These are phyloP conservation scores for Saccharomycopsis phalli DNA, from an alignment of 1,139 yeast species.

Conservation along the genomic window DNA sequence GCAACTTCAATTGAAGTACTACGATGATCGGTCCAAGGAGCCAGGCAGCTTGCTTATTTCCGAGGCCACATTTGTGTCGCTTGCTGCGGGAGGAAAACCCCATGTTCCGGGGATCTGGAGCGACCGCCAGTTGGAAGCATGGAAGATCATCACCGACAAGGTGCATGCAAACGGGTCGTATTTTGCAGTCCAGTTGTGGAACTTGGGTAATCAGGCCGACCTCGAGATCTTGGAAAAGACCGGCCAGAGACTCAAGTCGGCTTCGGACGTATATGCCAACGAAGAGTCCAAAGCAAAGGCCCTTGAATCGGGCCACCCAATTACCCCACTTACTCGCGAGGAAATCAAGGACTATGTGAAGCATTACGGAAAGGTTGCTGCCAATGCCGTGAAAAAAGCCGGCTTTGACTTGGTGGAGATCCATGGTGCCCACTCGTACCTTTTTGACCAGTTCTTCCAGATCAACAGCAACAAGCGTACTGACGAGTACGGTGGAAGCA, in stretches of 20 bases:
- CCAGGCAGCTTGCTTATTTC: slow-evolving; percentile 33
- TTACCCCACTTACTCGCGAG: slow-evolving; percentile 30
- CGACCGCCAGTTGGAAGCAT: slow-evolving; percentile 32
- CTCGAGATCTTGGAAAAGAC: slow-evolving; percentile 23
- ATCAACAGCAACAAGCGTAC: slow-evolving; percentile 46
- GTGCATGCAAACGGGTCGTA: slow-evolving; percentile 28
- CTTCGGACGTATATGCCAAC: slow-evolving; percentile 29
- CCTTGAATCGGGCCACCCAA: slow-evolving; percentile 26
- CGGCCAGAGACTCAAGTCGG: slow-evolving; percentile 29
- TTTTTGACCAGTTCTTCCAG: slow-evolving; percentile 52
- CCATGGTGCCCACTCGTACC: slow-evolving; percentile 63
- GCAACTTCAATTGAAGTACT: slow-evolving; percentile 27
- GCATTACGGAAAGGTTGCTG: slow-evolving; percentile 31
- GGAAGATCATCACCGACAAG: slow-evolving; percentile 28
- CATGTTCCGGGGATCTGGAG: slow-evolving; percentile 40
- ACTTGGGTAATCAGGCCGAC: slow-evolving; percentile 34
- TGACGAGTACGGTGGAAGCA: slow-evolving; percentile 59
- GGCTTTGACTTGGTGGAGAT: slow-evolving; percentile 67
- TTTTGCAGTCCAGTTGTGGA: slow-evolving; percentile 33
- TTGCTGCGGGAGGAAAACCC: slow-evolving; percentile 25
- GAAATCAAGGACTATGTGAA: slow-evolving; percentile 31
- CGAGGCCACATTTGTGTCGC: slow-evolving; percentile 30
- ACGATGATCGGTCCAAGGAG: slow-evolving; percentile 29
- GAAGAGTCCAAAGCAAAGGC: slow-evolving; percentile 30
- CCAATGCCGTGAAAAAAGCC: slow-evolving; percentile 34